Evolutionary conservation across 2,329 filamentous ascomycete species (phyloP), one percentile per base, ranked within the genome.

Genomic region (Mycosphaerella sp.): DNA sequence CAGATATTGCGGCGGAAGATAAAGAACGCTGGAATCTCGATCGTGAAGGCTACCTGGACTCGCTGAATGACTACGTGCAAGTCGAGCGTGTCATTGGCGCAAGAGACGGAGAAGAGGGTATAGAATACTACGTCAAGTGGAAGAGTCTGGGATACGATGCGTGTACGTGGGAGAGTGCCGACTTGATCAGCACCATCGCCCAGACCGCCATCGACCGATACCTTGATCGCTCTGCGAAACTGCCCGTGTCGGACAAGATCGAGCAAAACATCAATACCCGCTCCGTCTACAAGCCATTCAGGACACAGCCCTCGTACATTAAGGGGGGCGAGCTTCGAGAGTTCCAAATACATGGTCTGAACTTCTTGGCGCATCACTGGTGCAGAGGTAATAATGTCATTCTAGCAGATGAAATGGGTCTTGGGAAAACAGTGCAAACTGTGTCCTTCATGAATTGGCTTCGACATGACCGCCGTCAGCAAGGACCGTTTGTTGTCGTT

Each of bases 401-500:
- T 64, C 80, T 98, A 50, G 93, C 93, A 46, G 93, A 98, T 69
- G 93, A 98, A 73, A 98, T 98, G 93, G 93, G 93, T 64, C 79
- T 98, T 11, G 93, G 93, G 29, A 98, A 98, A 75, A 98, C 93
- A 0, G 93, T 98, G 0, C 93, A 98, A 73, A 96, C 92, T 0
- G 91, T 98, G 29, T 85, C 92, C 0, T 97, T 97, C 70, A 86
- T 98, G 71, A 96, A 92, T 69, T 98, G 93, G 92, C 79, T 98
- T 56, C 87, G 89, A 51, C 92, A 97, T 72, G 84, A 90, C 55
- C 84, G 92, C 62, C 80, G 80, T 47, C 93, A 98, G 69, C 88
- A 97, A 71, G 93, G 93, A 0, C 93, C 93, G 0, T 97, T 96
- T 67, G 82, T 98, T 42, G 92, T 97, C 56, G 89, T 97, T n/a